Evolutionary conservation across 1,139 yeast genomes (phyloP).

Genomic region (Nakaseomyces kungkrabaensis): DNA sequence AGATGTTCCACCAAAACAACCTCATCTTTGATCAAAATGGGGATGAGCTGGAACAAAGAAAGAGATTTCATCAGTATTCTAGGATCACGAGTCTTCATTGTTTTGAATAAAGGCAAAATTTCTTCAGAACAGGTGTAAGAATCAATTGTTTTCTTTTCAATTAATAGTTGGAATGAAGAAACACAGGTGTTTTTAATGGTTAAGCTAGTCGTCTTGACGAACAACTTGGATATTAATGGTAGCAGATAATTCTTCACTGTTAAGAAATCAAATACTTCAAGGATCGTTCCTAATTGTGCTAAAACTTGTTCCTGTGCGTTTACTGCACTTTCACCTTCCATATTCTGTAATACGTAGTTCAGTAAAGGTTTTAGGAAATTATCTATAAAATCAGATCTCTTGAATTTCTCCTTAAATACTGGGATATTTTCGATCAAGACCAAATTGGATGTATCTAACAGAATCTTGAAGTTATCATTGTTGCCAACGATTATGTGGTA

Average conservation of each 20-base stretch:
- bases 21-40: conserved; percentile 34
- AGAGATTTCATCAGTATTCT: conserved; percentile 51
- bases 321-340: conserved; percentile 16
- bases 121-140: conserved; percentile 65
- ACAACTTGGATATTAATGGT: conserved; percentile 62
- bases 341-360: conserved; percentile 19
- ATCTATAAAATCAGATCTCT: conserved; percentile 33
- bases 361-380: conserved; percentile 31
- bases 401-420: conserved; percentile 43
- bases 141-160: conserved; percentile 55
- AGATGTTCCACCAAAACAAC: conserved; percentile 34
- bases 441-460: conserved; percentile 41
- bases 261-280: conserved; percentile 55
- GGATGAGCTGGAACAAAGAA: conserved; percentile 40
- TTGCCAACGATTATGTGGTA: conserved; percentile 36
- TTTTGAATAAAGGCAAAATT: conserved; percentile 61
- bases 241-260: conserved; percentile 62
- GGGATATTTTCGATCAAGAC: conserved; percentile 49
- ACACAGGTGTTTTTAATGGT: conserved; percentile 67
- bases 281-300: conserved; percentile 35
- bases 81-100: conserved; percentile 69
- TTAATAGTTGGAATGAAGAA: conserved; percentile 50
- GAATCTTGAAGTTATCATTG: conserved; percentile 27
- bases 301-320: conserved; percentile 52
- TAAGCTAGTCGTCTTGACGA: conserved; percentile 73